Evolutionary conservation across 1,139 yeast species (phyloP).

Genomic region (Pichia sp.): DNA sequence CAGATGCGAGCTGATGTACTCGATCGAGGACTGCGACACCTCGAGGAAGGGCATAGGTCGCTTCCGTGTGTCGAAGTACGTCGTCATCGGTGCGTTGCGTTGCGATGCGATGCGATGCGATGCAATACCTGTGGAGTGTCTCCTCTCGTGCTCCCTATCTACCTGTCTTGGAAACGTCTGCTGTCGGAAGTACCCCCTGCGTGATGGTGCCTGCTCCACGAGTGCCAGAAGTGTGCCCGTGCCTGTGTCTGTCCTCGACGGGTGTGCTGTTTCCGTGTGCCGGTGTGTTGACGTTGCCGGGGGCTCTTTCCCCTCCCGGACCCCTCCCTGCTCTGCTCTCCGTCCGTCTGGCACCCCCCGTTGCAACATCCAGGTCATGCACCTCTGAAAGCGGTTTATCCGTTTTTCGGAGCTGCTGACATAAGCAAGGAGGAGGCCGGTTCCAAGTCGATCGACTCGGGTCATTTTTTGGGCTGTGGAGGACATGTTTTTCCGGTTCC

Average conservation of each 20-base stretch:
- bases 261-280: too few relatives aligned
- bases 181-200: too few relatives aligned
- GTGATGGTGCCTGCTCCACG: too few relatives aligned
- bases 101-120: too few relatives aligned
- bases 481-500: too few relatives aligned
- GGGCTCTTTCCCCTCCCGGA: not conserved
- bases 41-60: conserved; percentile 34
- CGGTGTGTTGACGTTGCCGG: too few relatives aligned
- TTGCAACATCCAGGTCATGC: conserved; percentile 7
- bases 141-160: too few relatives aligned
- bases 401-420: conserved; percentile 4
- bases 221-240: too few relatives aligned
- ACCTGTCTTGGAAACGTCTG: too few relatives aligned
- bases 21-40: conserved; percentile 34
- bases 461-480: too few relatives aligned
- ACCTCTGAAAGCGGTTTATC: conserved; percentile 1
- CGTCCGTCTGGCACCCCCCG: not conserved
- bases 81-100: not conserved
- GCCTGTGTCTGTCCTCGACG: too few relatives aligned
- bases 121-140: too few relatives aligned
- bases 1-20: conserved; percentile 23
- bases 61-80: conserved; percentile 26
- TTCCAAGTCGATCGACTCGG: not conserved
- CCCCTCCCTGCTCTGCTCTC: not conserved
- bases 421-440: not conserved